These are phyloP conservation scores for Platanthera zijinensis DNA, from an alignment of 106 monocot species.

Conservation along the genomic window DNA sequence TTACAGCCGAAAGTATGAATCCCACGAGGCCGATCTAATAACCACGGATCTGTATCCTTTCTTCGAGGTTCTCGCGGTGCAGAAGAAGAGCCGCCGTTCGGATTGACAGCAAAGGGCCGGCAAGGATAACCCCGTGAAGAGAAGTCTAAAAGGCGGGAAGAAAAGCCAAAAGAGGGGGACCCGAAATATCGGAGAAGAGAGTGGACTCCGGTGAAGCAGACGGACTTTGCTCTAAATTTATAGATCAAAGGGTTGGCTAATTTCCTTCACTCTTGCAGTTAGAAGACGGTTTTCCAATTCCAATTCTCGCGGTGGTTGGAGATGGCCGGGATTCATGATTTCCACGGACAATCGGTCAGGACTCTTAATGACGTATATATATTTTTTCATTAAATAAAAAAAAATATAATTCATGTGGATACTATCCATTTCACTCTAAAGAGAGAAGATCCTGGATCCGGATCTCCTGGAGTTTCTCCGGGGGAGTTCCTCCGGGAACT, in stretches of 20 bases:
- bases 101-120: not conserved
- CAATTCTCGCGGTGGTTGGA: too few relatives aligned
- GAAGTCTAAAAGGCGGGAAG: not conserved
- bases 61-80: not conserved
- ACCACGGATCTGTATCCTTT: not conserved
- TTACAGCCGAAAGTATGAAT: not conserved
- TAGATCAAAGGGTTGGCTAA: not conserved
- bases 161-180: too few relatives aligned
- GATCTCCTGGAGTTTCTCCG: too few relatives aligned
- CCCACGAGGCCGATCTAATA: slow-evolving; percentile 1
- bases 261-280: not conserved
- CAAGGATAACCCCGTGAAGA: not conserved
- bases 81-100: not conserved
- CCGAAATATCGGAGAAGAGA: too few relatives aligned
- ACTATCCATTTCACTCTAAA: too few relatives aligned
- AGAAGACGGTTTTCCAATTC: not conserved
- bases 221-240: not conserved
- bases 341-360: too few relatives aligned
- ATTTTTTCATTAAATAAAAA: too few relatives aligned
- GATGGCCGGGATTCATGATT: too few relatives aligned
- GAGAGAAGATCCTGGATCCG: too few relatives aligned
- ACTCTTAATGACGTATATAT: too few relatives aligned
- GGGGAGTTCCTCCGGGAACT: too few relatives aligned
- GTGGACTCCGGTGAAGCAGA: not conserved
- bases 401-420: too few relatives aligned